These are phyloP conservation scores for Thalassiosira hispida DNA, from an alignment of 352 stramenopile genomes.

Conservation along the genomic window DNA sequence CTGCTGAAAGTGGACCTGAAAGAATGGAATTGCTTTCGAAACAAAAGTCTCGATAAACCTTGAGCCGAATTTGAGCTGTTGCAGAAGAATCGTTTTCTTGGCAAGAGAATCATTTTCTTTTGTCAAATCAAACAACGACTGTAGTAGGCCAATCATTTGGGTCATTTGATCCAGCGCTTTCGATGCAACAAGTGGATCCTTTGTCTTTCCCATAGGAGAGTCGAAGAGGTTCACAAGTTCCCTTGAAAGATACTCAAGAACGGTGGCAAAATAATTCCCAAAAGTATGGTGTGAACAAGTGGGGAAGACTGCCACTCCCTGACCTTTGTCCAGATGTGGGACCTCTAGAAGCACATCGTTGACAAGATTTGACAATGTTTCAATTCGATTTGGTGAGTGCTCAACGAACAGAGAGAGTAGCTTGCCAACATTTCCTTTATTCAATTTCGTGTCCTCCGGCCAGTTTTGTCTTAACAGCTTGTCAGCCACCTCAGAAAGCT, in stretches of 20 bases:
- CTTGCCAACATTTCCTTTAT: slow-evolving; percentile 62
- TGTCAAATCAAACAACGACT: slow-evolving; percentile 45
- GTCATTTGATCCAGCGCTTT: slow-evolving; percentile 16
- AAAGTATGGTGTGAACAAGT: slow-evolving; percentile 55
- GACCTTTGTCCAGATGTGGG: slow-evolving; percentile 47
- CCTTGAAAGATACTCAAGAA: slow-evolving; percentile 39
- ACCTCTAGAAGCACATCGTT: slow-evolving; percentile 56
- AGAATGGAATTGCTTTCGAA: slow-evolving; percentile 64
- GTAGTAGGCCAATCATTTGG: slow-evolving; percentile 35
- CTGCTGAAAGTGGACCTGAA: slow-evolving; percentile 56
- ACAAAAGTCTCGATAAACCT: slow-evolving; percentile 64
- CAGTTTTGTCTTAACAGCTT: slow-evolving; percentile 50
- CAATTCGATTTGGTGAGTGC: slow-evolving; percentile 36
- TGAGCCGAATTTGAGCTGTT: slow-evolving; percentile 58
- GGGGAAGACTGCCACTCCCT: slow-evolving; percentile 52
- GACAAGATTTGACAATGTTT: slow-evolving; percentile 50
- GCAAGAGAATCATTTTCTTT: slow-evolving; percentile 41
- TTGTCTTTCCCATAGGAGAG: slow-evolving; percentile 36
- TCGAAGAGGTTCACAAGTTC: slow-evolving; percentile 49
- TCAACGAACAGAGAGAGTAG: slow-evolving; percentile 59
- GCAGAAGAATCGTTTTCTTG: slow-evolving; percentile 56
- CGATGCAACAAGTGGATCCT: slow-evolving; percentile 26
- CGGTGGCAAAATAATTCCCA: slow-evolving; percentile 48
- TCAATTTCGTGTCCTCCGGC: slow-evolving; percentile 57
- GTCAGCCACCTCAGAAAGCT: slow-evolving; percentile 46